phyloP scores from a whole-genome alignment of 768 basidiomycete genomes.

The Amanita pallidorosea region DNA sequence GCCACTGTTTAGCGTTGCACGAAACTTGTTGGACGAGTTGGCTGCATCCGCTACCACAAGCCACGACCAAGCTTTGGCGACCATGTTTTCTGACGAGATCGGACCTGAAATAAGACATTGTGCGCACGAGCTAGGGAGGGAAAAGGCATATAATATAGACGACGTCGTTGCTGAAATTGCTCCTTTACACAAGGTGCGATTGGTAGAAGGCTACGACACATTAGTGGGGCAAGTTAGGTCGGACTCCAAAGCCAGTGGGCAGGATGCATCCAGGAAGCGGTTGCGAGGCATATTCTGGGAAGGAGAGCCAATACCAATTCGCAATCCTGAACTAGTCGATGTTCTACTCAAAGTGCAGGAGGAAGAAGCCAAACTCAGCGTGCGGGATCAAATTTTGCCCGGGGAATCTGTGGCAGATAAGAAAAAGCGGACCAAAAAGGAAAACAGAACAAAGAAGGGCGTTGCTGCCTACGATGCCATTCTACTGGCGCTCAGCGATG shows the following conservation, averaged over 20 bases:
- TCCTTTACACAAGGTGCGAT: slow-evolving; percentile 39
- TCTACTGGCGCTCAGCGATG: slow-evolving; percentile 78
- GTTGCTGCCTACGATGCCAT: slow-evolving; percentile 86
- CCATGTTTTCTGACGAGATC: slow-evolving; percentile 76
- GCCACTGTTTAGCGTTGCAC: slow-evolving; percentile 69
- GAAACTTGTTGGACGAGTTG: slow-evolving; percentile 59
- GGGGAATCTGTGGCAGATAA: slow-evolving; percentile 16
- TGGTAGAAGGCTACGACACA: slow-evolving; percentile 53
- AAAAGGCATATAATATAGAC: slow-evolving; percentile 74
- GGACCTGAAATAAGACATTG: slow-evolving; percentile 88
- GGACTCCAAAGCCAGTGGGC: slow-evolving; percentile 25
- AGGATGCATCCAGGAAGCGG: slow-evolving; percentile 36
- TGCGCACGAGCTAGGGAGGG: slow-evolving; percentile 77
- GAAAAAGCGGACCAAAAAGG: slow-evolving; percentile 16
- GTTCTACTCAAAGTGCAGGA: slow-evolving; percentile 77
- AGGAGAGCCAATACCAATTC: slow-evolving; percentile 70
- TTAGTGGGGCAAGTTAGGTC: slow-evolving; percentile 40
- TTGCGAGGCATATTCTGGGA: slow-evolving; percentile 67
- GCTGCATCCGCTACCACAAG: slow-evolving; percentile 55
- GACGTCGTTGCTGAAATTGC: slow-evolving; percentile 59
- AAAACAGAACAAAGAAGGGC: slow-evolving; percentile 47
- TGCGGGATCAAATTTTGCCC: slow-evolving; percentile 18
- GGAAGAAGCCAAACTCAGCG: slow-evolving; percentile 50
- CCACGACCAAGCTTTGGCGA: slow-evolving; percentile 80
- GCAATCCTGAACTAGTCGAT: slow-evolving; percentile 87